These are phyloP conservation scores for Cytospora paraplurivora DNA, from an alignment of 2,329 filamentous ascomycete species.

Conservation along the genomic window DNA sequence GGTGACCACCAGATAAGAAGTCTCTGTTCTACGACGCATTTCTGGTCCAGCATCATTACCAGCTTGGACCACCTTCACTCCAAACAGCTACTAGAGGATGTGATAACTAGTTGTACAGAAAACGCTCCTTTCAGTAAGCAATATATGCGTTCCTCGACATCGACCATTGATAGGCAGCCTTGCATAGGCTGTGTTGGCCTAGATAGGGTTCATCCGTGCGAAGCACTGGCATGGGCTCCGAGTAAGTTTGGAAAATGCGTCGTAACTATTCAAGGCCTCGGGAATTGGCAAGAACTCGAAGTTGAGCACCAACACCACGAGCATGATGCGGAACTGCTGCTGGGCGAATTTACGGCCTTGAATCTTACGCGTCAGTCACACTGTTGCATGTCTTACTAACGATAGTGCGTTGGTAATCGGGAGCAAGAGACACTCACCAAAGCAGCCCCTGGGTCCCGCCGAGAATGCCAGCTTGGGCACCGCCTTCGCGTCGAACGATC, in stretches of 20 bases:
- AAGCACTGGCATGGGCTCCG: slow-evolving; percentile 24
- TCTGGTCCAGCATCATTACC: too few relatives aligned
- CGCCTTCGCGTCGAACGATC: slow-evolving; percentile 22
- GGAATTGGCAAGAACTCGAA: slow-evolving; percentile 33
- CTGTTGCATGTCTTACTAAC: not conserved
- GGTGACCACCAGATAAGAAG: too few relatives aligned
- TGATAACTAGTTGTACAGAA: not conserved
- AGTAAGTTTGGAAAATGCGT: slow-evolving; percentile 16
- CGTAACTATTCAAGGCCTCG: slow-evolving; percentile 20
- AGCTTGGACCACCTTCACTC: too few relatives aligned
- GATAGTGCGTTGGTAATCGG: not conserved
- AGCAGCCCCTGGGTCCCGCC: slow-evolving; percentile 12
- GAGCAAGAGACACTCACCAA: slow-evolving; percentile 9
- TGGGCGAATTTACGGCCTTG: slow-evolving; percentile 32
- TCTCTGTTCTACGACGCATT: too few relatives aligned
- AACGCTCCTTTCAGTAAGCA: not conserved
- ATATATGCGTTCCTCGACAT: not conserved
- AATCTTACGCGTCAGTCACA: not conserved
- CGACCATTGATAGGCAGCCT: not conserved
- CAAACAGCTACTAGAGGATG: not conserved
- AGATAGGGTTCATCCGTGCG: slow-evolving; percentile 11
- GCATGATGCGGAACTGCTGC: slow-evolving; percentile 32
- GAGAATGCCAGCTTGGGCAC: slow-evolving; percentile 20
- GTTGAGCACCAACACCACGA: slow-evolving; percentile 30
- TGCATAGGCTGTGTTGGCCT: not conserved